Conservation (phyloP, 768 basidiomycete genomes). For the Mycena capillaripes region DNA sequence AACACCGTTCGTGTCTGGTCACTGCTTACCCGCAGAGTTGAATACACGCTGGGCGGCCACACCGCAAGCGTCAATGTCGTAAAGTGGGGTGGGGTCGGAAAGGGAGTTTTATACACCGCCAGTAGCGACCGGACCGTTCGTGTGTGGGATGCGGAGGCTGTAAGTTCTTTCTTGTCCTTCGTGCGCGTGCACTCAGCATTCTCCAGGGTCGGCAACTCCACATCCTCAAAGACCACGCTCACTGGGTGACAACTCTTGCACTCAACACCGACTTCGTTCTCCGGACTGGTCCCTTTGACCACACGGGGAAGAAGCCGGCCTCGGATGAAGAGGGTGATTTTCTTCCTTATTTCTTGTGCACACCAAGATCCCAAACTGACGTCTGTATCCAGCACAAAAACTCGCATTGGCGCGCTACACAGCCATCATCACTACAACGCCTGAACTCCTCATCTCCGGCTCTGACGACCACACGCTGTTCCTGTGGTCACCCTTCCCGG, state of each 20-base stretch:
- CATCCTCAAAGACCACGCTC: constrained; percentile 94
- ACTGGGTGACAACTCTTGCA: constrained; percentile 98
- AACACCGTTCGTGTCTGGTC: constrained; percentile 97
- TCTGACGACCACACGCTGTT: constrained; percentile 99
- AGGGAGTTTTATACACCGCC: constrained; percentile 92
- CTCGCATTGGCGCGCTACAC: constrained; percentile 87
- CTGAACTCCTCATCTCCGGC: constrained; percentile 93
- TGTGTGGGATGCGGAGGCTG: constrained; percentile 90
- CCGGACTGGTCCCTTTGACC: constrained; percentile 95
- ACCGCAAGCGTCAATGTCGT: constrained; percentile 96
- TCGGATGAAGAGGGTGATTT: constrained; percentile 86
- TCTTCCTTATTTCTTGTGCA: not conserved
- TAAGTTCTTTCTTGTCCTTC: constrained; percentile 49
- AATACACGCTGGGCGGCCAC: constrained; percentile 93
- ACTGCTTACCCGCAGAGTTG: constrained; percentile 73
- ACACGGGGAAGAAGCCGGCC: constrained; percentile 81
- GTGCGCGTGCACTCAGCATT: constrained; percentile 6
- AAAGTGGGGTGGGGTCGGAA: constrained; percentile 93
- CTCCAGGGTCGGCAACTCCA: constrained; percentile 85
- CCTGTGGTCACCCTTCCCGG: constrained; percentile 90
- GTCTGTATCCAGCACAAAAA: constrained; percentile 70
- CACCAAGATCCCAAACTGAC: not conserved
- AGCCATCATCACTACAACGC: constrained; percentile 69
- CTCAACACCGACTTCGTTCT: constrained; percentile 96
- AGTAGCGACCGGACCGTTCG: constrained; percentile 95